phyloP scores from a whole-genome alignment of 345 rosid genomes.

The Cardamine chenopodiifolia region DNA sequence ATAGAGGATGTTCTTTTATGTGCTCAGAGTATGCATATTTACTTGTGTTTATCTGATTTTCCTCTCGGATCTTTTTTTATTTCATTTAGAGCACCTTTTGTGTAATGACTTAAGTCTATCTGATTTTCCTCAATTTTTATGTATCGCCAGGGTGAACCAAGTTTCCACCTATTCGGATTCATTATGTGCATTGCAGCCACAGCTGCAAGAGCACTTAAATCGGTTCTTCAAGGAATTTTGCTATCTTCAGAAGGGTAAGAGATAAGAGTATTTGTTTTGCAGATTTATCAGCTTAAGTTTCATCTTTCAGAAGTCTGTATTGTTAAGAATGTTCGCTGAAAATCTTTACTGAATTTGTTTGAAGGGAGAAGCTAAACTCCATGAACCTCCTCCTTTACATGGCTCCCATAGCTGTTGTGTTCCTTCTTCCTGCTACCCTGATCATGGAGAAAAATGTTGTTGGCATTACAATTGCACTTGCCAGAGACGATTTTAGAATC shows the following conservation, averaged over 20 bases:
- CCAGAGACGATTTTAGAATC: constrained; percentile 54
- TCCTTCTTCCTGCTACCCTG: constrained; percentile 58
- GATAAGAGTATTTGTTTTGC: background rate
- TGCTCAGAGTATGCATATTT: background rate
- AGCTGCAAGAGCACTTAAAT: constrained; percentile 78
- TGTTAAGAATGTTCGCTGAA: constrained; percentile 17
- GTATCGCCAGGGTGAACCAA: constrained; percentile 63
- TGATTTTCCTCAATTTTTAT: background rate
- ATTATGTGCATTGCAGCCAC: constrained; percentile 71
- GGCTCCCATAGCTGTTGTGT: constrained; percentile 57
- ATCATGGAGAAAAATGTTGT: constrained; percentile 58
- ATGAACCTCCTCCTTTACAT: constrained; percentile 61
- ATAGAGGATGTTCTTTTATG: background rate
- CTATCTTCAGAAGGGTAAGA: constrained; percentile 73
- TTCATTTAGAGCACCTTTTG: too few species aligned
- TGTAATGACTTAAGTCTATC: background rate
- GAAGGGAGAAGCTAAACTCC: constrained; percentile 64
- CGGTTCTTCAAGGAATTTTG: constrained; percentile 76
- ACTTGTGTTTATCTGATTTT: too few species aligned
- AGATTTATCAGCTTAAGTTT: background rate
- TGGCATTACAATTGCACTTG: constrained; percentile 48
- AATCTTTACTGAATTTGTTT: constrained; percentile 14
- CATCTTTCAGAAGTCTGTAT: background rate
- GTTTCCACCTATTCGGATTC: constrained; percentile 72
- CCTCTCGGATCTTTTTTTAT: background rate